A percentile compares a stretch with the other conserved stretches of the same genome.
Conservation (phyloP, 2,329 filamentous ascomycete genomes). For the Colletotrichum echinochloae region DNA sequence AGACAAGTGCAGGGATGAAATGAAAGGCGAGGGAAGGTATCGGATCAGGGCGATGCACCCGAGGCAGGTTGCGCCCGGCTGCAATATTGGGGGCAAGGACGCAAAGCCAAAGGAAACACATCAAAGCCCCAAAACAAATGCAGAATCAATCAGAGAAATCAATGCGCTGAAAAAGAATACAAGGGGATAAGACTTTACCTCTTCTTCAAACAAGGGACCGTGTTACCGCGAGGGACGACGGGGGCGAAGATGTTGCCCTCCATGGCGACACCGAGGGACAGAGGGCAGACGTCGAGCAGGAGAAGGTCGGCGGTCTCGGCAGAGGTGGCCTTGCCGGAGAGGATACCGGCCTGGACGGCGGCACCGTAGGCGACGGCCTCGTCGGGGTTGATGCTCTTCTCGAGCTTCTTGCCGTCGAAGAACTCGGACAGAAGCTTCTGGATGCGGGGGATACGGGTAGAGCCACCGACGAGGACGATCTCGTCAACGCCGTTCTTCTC, state of each 20-base stretch:
- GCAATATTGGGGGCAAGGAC: too few species aligned
- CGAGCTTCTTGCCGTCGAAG: constrained; percentile 99
- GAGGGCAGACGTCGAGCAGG: constrained; percentile 93
- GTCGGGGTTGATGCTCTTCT: constrained; percentile 99
- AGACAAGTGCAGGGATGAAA: neutral
- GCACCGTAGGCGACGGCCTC: constrained; percentile 99
- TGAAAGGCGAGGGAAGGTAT: neutral
- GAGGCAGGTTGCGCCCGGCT: too few species aligned
- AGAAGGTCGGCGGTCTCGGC: constrained; percentile 95
- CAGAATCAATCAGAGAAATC: too few species aligned
- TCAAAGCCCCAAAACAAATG: too few species aligned
- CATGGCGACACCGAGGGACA: constrained; percentile 99
- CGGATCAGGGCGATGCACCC: too few species aligned
- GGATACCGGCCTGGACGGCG: constrained; percentile 97
- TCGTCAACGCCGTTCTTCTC: constrained; percentile 95
- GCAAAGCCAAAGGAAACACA: too few species aligned
- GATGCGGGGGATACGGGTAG: constrained; percentile 97
- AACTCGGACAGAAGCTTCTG: constrained; percentile 99
- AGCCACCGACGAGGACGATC: constrained; percentile 98
- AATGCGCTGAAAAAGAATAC: too few species aligned
- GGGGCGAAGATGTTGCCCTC: constrained; percentile 99
- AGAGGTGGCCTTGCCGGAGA: constrained; percentile 96
- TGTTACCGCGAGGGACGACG: constrained; percentile 84
- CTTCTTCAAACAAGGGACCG: constrained; percentile 86
- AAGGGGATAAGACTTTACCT: constrained; percentile 43